A percentile compares a stretch with the other conserved stretches of the same genome.
Conservation (phyloP, 805 yeast genomes). For the Myxozyma melibiosi region DNA sequence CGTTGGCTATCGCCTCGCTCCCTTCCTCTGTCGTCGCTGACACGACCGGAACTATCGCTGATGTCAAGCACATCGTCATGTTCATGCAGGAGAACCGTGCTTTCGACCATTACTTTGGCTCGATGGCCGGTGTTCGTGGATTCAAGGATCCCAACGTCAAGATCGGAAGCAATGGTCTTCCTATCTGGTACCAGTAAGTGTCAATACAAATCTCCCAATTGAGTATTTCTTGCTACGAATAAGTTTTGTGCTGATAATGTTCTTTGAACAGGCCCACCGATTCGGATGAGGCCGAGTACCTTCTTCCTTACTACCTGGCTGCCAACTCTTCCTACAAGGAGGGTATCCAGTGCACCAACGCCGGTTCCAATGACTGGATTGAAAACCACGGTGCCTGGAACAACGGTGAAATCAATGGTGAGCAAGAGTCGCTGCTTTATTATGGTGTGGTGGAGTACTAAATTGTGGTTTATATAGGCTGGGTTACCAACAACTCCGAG, state of each 20-base stretch:
- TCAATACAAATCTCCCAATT: too few species aligned
- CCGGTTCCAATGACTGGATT: constrained; percentile 39
- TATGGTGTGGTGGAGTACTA: not conserved
- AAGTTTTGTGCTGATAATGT: not conserved
- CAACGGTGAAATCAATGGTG: constrained; percentile 33
- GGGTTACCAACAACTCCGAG: constrained; percentile 37
- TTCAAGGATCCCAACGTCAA: constrained; percentile 37
- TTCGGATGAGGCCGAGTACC: constrained; percentile 18
- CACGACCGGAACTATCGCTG: constrained; percentile 10
- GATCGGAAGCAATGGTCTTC: constrained; percentile 10
- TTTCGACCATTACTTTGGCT: constrained; percentile 37
- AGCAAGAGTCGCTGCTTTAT: not conserved
- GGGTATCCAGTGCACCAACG: constrained; percentile 35
- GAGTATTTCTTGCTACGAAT: not conserved
- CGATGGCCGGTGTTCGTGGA: constrained; percentile 39
- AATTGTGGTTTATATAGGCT: constrained; percentile 5
- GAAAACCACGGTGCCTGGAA: constrained; percentile 37
- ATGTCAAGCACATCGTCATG: constrained; percentile 33
- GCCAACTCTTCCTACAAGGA: constrained; percentile 31
- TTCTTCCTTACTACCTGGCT: constrained; percentile 36
- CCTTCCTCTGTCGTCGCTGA: not conserved
- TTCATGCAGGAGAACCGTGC: constrained; percentile 40
- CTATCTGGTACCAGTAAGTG: constrained; percentile 24
- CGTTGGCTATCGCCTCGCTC: not conserved
- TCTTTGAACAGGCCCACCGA: constrained; percentile 9